Percentiles rank a stretch among this genome's conserved stretches.
Evolutionary conservation across 208 protist species (phyloP).

Genomic region (Vickermania ingenoplastis): DNA sequence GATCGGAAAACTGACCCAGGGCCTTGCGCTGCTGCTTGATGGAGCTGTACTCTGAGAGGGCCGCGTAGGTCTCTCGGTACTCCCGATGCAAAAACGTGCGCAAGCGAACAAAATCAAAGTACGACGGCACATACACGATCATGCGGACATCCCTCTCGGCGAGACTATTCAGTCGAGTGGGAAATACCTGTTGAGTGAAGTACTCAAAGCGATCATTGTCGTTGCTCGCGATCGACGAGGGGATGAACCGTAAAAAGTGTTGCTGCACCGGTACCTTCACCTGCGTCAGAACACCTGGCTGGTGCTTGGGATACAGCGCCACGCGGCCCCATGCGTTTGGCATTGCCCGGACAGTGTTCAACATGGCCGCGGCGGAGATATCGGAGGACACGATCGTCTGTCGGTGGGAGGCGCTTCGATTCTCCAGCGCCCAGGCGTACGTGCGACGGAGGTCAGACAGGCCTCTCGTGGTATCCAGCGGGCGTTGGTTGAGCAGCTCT

Average conservation of each 20-base stretch:
- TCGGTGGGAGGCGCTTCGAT: conserved; percentile 70
- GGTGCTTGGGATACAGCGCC: conserved; percentile 38
- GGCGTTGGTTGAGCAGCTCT: conserved; percentile 64
- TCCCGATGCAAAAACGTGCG: conserved; percentile 93
- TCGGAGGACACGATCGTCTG: conserved; percentile 90
- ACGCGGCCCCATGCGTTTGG: conserved; percentile 30
- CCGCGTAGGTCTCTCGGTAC: conserved; percentile 70
- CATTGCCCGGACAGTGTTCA: conserved; percentile 70
- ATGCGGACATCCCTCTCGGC: conserved; percentile 67
- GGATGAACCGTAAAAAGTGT: conserved; percentile 88
- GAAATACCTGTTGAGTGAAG: conserved; percentile 85
- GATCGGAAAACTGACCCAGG: conserved; percentile 75
- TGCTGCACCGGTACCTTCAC: conserved; percentile 73
- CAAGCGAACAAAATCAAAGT: conserved; percentile 95
- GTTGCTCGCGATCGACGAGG: conserved; percentile 27
- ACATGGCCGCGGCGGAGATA: conserved; percentile 76
- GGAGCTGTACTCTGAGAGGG: conserved; percentile 91
- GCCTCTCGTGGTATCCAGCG: conserved; percentile 70
- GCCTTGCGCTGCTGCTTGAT: conserved; percentile 68
- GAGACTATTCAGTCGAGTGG: conserved; percentile 51
- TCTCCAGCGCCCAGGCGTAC: conserved; percentile 78
- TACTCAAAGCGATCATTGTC: conserved; percentile 88
- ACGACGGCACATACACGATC: conserved; percentile 91
- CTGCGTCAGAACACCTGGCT: conserved; percentile 38
- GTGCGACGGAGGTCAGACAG: conserved; percentile 83